Conservation (phyloP, 352 stramenopile genomes). For the Plasmopara halstedii region DNA sequence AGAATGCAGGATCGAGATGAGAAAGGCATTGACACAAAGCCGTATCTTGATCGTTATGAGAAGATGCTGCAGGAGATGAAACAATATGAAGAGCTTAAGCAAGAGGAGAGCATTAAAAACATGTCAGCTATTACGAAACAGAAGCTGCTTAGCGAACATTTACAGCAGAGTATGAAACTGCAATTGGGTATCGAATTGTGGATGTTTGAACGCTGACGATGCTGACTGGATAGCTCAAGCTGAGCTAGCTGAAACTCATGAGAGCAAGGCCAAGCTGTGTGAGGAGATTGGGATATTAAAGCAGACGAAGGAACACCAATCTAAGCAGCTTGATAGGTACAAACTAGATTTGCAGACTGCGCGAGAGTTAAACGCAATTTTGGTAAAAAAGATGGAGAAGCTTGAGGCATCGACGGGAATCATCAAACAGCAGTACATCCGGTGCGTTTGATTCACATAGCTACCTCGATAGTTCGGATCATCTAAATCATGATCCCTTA, state of each 20-base stretch:
- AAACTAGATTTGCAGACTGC: slow-evolving; percentile 38
- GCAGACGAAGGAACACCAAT: slow-evolving; percentile 35
- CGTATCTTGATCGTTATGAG: slow-evolving; percentile 41
- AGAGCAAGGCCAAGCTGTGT: slow-evolving; percentile 43
- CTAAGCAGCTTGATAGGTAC: slow-evolving; percentile 35
- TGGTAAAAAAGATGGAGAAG: slow-evolving; percentile 38
- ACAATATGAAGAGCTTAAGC: slow-evolving; percentile 39
- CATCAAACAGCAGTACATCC: slow-evolving; percentile 53
- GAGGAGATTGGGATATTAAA: slow-evolving; percentile 51
- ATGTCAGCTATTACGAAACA: slow-evolving; percentile 37
- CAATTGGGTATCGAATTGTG: not conserved
- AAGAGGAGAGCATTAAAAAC: slow-evolving; percentile 34
- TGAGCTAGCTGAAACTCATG: slow-evolving; percentile 36
- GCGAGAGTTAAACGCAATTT: slow-evolving; percentile 32
- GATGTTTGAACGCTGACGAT: not conserved
- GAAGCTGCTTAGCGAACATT: slow-evolving; percentile 48
- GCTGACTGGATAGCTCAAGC: slow-evolving; percentile 33
- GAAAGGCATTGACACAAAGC: slow-evolving; percentile 5
- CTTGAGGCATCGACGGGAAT: slow-evolving; percentile 28
- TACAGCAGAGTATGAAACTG: slow-evolving; percentile 28
- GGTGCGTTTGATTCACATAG: slow-evolving; percentile 14
- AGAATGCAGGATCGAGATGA: slow-evolving; percentile 10
- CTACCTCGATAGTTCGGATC: not conserved
- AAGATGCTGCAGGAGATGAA: slow-evolving; percentile 46
- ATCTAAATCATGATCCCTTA: not conserved